Base-by-base conservation (phyloP, 768 basidiomycete genomes). In the Pleurotus platypus region DNA sequence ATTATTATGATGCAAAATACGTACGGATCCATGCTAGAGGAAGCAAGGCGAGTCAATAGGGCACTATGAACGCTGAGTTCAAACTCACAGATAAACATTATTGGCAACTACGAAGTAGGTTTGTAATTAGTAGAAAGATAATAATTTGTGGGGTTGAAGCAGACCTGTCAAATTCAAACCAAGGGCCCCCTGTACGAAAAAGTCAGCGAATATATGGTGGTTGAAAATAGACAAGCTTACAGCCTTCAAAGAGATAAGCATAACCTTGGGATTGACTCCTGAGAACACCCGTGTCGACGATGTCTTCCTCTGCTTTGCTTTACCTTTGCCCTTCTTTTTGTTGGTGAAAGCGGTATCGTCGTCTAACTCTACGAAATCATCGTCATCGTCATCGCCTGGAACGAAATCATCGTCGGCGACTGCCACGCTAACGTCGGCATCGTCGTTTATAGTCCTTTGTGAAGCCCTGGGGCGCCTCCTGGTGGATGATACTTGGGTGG, bases 181-280 rank as follows among this genome's bases (percentile, higher is more conserved):
- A 30, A 95, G 77, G 4, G 93, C 92, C 16, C 93, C 93, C 78
- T 67, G 73, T 59, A 43, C 46, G 24, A 53, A 37, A 57, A 38
- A 46, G 26, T 13, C 38, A 8, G 11, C 15, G 50, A 49, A 16
- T 5, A 13, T 9, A 18, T 15, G 18, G 22, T 40, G 15, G 42
- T 11, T 7, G 12, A 43, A 27, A 26, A 30, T 13, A 43, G 22
- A 46, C 9, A 4, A 38, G 71, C 75, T 39, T 63, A 80, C 79
- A 46, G 83, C 86, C 72, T 93, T 94, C 63, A 94, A 75, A 5
- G 92, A 94, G 55, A 95, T 87, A 53, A 95, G 75, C 89, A 95
- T 86, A 35, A 95, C 86, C 58, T 77, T 80, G 3, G 93, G 90
- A 65, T 86, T 90, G 26, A 66, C 69, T 9, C 69, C 71, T 20